Evolutionary conservation across 768 basidiomycete species (phyloP).

Genomic region (Boletellus emodensis): DNA sequence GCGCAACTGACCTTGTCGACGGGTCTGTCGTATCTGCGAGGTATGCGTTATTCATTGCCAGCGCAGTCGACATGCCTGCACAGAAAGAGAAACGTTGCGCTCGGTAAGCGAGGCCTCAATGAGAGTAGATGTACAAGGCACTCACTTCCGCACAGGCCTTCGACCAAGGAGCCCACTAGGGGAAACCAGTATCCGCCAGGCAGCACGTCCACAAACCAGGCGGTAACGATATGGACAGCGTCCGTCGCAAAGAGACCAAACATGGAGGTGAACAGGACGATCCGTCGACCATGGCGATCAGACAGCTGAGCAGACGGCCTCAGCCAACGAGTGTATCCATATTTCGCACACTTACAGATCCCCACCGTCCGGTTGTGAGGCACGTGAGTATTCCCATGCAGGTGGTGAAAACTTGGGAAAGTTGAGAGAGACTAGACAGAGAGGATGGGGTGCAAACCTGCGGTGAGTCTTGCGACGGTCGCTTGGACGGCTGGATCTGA

Average conservation of each 20-base stretch:
- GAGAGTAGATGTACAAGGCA: not conserved
- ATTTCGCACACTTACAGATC: conserved; percentile 49
- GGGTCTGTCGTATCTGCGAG: conserved; percentile 63
- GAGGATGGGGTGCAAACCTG: conserved; percentile 42
- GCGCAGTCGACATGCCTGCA: conserved; percentile 47
- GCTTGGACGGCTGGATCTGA: conserved; percentile 71
- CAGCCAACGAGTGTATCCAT: not conserved
- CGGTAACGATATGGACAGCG: conserved; percentile 61
- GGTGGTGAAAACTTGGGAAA: conserved; percentile 51
- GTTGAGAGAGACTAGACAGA: not conserved
- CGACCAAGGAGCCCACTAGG: conserved; percentile 57
- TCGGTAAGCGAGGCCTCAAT: too few relatives aligned
- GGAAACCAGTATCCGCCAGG: conserved; percentile 86
- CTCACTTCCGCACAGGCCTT: conserved; percentile 74
- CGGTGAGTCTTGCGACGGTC: conserved; percentile 60
- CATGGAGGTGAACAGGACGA: conserved; percentile 57
- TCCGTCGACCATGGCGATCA: conserved; percentile 71
- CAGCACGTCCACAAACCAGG: conserved; percentile 50
- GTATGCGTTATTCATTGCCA: conserved; percentile 60
- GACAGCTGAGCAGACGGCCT: conserved; percentile 48
- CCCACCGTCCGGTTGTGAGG: conserved; percentile 85
- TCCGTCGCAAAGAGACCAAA: conserved; percentile 62
- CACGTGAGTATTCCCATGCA: conserved; percentile 71
- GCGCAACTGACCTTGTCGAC: conserved; percentile 43
- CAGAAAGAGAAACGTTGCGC: not conserved